Conservation (phyloP, 176 grass and related monocot species). For the Thalia dealbata region DNA sequence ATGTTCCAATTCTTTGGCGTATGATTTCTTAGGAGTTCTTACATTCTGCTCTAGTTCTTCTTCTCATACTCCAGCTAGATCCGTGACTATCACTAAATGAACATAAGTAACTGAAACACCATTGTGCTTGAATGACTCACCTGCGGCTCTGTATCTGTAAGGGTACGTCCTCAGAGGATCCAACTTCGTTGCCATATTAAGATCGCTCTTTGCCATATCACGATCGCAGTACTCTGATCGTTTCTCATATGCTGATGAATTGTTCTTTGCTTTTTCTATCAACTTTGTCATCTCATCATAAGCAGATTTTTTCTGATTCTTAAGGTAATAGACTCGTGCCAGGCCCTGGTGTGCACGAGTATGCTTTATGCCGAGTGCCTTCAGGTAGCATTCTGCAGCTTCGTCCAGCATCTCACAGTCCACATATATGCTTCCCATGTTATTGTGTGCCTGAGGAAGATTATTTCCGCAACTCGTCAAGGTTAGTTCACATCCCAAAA, state of each 20-base stretch:
- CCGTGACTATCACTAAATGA: too few species aligned
- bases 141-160: conserved; percentile 94
- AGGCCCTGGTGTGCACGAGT: conserved; percentile 93
- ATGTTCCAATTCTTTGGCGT: too few species aligned
- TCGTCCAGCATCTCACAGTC: conserved; percentile 85
- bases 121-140: conserved; percentile 23
- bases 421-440: conserved; percentile 93
- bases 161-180: conserved; percentile 87
- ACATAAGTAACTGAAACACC: too few species aligned
- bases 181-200: conserved; percentile 53
- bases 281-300: conserved; percentile 88
- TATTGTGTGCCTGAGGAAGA: conserved; percentile 76
- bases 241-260: conserved; percentile 80
- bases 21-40: too few species aligned
- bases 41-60: too few species aligned
- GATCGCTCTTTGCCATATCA: conserved; percentile 68
- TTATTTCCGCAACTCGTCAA: neutral
- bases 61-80: too few species aligned
- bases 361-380: conserved; percentile 81
- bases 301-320: conserved; percentile 61
- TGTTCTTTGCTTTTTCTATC: conserved; percentile 67
- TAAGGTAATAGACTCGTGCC: conserved; percentile 74
- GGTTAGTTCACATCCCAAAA: neutral
- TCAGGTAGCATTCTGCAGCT: conserved; percentile 70
- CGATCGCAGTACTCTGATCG: conserved; percentile 85